Base-by-base conservation (phyloP, 257 asterid genomes). In the Ehretia macrophylla region DNA sequence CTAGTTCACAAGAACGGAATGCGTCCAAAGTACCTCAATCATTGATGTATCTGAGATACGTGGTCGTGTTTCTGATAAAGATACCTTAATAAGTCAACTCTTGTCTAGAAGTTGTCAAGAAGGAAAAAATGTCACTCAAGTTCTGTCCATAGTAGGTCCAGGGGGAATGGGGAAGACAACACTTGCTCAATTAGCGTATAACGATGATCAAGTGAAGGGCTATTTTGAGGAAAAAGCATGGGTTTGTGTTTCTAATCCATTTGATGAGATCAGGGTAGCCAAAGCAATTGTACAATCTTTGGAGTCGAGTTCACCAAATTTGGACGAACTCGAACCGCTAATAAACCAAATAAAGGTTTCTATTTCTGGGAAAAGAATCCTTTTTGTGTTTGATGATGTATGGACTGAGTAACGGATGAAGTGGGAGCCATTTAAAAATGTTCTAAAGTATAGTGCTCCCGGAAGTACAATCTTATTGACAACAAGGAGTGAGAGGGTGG, bases 391-490 rank as follows among this genome's bases (percentile, higher is more conserved):
- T 49, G 71, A 70, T 37, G 75, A 70, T 52, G 63, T 58, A 3
- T 70, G 75, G 75, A 67, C 32, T 55, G 79, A 73, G 56, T 62
- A 68, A 14, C 37, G 27, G 32, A 67, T 50, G 18, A 64, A 68
- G 49, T 68, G 74, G 75, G 62, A 63, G 10, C 56, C 56, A 19
- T 48, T 73, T 4, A 22, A 22, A 0, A 64, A 64, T 45, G 23
- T 58, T 27, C 47, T 72, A 23, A 23, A 61, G 18, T 14, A 44
- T 64, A 65, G 68, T 8, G 71, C 58, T 17, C 17, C 53, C 53
- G 71, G 75, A 49, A 68, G 79, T 48, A 68, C 50, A 54, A 19
- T 73, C 12, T 19, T 73, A 10, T 74, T 73, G 21, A 73, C 74
- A 2, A 68, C 71, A 11, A 58, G 74, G 50, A 73, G 64, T 47